These are phyloP conservation scores for Uronychia binucleata DNA, from an alignment of 73 alveolate genomes.

Conservation along the genomic window DNA sequence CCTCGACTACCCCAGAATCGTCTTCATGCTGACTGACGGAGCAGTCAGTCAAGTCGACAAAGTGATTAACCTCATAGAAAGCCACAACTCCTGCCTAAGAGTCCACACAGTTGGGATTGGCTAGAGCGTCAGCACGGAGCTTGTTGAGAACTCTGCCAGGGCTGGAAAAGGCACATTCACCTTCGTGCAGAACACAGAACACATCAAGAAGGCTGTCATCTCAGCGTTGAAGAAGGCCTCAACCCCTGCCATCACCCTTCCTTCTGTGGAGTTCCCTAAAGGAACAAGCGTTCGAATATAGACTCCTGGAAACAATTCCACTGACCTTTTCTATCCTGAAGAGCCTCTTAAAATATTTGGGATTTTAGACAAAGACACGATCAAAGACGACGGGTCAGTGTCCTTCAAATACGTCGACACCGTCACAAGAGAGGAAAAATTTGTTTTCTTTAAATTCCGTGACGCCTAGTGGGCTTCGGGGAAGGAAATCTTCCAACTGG, in stretches of 20 bases:
- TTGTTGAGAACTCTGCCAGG: conserved; percentile 56
- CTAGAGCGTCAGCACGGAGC: conserved; percentile 54
- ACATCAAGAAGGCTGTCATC: conserved; percentile 65
- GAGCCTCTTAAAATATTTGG: conserved; percentile 26
- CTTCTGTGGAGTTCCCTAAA: background rate
- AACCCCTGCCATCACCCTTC: conserved; percentile 10
- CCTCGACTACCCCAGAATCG: conserved; percentile 6
- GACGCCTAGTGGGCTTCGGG: background rate
- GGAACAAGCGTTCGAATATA: background rate
- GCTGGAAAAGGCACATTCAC: conserved; percentile 75
- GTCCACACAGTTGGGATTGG: conserved; percentile 85
- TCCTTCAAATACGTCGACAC: background rate
- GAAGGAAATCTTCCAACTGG: background rate
- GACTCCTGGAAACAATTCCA: background rate
- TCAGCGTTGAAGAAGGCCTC: conserved; percentile 58
- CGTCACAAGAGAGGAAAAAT: background rate
- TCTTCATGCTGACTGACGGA: conserved; percentile 86
- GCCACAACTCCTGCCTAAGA: conserved; percentile 29
- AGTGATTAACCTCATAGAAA: conserved; percentile 47
- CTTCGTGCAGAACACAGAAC: conserved; percentile 49
- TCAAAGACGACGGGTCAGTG: background rate
- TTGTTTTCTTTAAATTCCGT: background rate
- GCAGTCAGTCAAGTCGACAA: conserved; percentile 53
- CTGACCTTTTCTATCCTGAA: background rate
- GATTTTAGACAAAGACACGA: background rate